These are phyloP conservation scores for Saprolegnia diclina DNA, from an alignment of 352 stramenopile genomes.

Conservation along the genomic window DNA sequence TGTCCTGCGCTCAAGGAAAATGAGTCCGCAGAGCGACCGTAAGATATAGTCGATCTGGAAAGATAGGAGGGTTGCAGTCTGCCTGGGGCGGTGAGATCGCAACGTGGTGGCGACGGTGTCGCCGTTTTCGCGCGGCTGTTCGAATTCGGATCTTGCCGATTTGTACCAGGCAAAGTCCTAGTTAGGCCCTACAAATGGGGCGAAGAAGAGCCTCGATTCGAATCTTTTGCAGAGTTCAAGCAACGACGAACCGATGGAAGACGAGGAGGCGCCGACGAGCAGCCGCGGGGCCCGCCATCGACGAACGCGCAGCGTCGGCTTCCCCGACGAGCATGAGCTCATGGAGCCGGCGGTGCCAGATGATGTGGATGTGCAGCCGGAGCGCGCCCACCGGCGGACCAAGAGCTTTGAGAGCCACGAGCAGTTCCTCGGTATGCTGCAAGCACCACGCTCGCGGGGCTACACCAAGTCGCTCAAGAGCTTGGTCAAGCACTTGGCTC, in stretches of 20 bases:
- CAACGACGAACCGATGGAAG: conserved; percentile 3
- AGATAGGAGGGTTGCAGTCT: no score
- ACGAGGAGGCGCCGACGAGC: background rate
- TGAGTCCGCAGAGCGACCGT: no score
- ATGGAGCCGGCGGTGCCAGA: conserved; percentile 25
- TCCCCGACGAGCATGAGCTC: conserved; percentile 13
- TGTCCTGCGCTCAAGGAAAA: no score
- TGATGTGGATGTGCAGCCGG: conserved; percentile 26
- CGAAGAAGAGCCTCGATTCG: conserved; percentile 13
- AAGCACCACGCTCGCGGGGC: conserved; percentile 41
- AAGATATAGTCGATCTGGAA: no score
- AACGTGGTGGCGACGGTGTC: no score
- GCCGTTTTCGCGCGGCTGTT: background rate
- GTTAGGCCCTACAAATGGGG: background rate
- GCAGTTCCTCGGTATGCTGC: conserved; percentile 31
- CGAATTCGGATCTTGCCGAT: background rate
- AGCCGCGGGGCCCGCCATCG: conserved; percentile 11
- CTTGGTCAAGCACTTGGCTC: conserved; percentile 71
- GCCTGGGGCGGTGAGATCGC: no score
- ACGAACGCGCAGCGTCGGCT: conserved; percentile 18
- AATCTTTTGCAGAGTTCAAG: conserved; percentile 19
- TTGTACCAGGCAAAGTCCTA: background rate
- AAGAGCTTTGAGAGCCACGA: conserved; percentile 45
- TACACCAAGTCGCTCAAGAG: conserved; percentile 79
- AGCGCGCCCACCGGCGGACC: conserved; percentile 35